Base-by-base conservation (phyloP, 192 early-diverging fungal species). In the Backusella australiensis region DNA sequence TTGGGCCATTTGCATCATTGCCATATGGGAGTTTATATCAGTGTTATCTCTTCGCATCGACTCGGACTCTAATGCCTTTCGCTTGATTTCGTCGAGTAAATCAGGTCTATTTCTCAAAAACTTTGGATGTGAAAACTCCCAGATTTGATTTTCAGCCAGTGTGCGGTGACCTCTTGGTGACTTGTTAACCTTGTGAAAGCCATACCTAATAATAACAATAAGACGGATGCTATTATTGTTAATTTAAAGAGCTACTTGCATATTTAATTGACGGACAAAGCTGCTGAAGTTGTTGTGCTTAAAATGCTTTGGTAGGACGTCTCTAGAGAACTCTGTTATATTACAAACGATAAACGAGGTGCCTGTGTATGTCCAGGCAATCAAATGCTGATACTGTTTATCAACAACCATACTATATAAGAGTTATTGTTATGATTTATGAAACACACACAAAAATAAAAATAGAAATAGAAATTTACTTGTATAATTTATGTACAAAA, bases 161-260 rank as follows among this genome's bases (percentile, higher is more conserved):
- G 94, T 94, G 44, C 94, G 90, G 77, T 94, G 92, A 9, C 94
- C 92, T 76, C 93, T 88, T 42, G 94, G 93, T 71, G 93, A 94
- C 80, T 96, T 96, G 87, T 96, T 97, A 46, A 96, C 89, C 79
- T 97, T 97, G 85, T 95, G 94, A 78, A 97, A 97, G 26, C 93
- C 93, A 76, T 94, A 93, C 85, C 86, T 89, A 71, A n/a, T 12
- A 8, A 6, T 36, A 12, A 56, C 15, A 39, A 21, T 71, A 42
- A 23, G 35, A 32, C 32, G 32, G 32, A 3, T 32, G 32, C 32
- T 15, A 36, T 36, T 11, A 34, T 35, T n/a, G 32, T 42, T 9
- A 2, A 46, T 32, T 2, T 17, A 15, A 12, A 39, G 38, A 5
- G 42, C 0, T 68, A 76, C 89, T 83, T 90, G 90, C 93, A 92